These are phyloP conservation scores for Wallacemonas sp. DNA, from an alignment of 208 protist genomes.

Conservation along the genomic window DNA sequence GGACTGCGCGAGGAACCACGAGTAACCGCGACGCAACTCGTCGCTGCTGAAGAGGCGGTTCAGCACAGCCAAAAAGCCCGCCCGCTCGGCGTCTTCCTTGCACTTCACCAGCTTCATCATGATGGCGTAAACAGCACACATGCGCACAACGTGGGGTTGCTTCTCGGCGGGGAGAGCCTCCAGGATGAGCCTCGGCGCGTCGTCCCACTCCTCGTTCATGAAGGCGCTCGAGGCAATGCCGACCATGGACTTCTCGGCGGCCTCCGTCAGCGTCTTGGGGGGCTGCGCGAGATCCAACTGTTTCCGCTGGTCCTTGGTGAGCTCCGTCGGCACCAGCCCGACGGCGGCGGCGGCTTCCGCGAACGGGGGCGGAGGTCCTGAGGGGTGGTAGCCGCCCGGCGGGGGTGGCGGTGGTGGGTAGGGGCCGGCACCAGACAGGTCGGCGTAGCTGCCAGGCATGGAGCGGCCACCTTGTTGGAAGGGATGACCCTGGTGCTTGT, in stretches of 20 bases:
- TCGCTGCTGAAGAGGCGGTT: constrained; percentile 50
- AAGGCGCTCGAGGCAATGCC: constrained; percentile 59
- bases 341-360: constrained; percentile 16
- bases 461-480: constrained; percentile 14
- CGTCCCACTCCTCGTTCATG: constrained; percentile 49
- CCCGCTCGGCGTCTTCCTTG: constrained; percentile 49
- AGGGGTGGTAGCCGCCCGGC: constrained; percentile 12
- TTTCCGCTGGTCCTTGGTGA: constrained; percentile 72
- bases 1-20: constrained; percentile 75
- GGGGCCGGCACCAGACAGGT: constrained; percentile 20
- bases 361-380: constrained; percentile 15
- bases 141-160: constrained; percentile 38
- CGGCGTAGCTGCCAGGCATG: constrained; percentile 46
- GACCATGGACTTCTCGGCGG: constrained; percentile 51
- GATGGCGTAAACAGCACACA: constrained; percentile 68
- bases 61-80: constrained; percentile 42
- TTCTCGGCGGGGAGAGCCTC: constrained; percentile 46
- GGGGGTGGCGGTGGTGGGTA: constrained; percentile 25
- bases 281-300: constrained; percentile 61
- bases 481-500: constrained; percentile 12
- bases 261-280: constrained; percentile 53
- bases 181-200: constrained; percentile 31
- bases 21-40: constrained; percentile 65
- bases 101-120: constrained; percentile 47
- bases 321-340: constrained; percentile 14